Evolutionary conservation across 768 basidiomycete genomes (phyloP), one percentile per base, ranked within the genome.

Genomic region (Lactifluus piperatus): DNA sequence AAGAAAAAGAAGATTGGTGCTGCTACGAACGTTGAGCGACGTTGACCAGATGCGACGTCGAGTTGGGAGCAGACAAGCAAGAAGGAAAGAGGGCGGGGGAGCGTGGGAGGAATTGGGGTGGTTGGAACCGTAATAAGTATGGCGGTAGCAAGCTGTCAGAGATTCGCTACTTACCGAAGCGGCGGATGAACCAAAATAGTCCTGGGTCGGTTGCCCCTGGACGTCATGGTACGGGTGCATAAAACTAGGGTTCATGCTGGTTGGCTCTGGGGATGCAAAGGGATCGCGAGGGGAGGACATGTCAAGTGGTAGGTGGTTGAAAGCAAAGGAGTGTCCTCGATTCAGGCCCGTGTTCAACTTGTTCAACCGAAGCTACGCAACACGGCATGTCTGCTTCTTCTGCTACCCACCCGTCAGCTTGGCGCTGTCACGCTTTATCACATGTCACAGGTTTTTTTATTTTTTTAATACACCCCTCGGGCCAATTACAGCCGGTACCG

Each of bases 271-370:
- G 0, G 62, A 56, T 11, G 26, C 16, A 39, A 61, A 63, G 1
- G 62, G 62, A 16, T 61, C 50, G 51, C 55, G 59, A 26, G 49
- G 22, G 50, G 52, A 61, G 37, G 13, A 18, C 41, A 34, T 43
- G 43, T 7, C 14, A 13, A 24, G 22, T 18, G 5, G 37, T 32
- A n/a, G n/a, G n/a, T 10, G 3, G 37, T 39, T 39, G 36, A 39
- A 18, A 39, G 18, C 3, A 18, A 39, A 4, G 34, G n/a, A n/a
- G n/a, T n/a, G n/a, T n/a, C n/a, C n/a, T n/a, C n/a, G n/a, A n/a
- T n/a, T n/a, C n/a, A n/a, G n/a, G n/a, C n/a, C n/a, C n/a, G n/a
- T n/a, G n/a, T n/a, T n/a, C n/a, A n/a, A n/a, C n/a, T n/a, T n/a
- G n/a, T n/a, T n/a, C n/a, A n/a, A n/a, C n/a, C n/a, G n/a, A n/a